These are phyloP conservation scores for Deakozyma indianensis DNA, from an alignment of 805 yeast species.

Conservation along the genomic window DNA sequence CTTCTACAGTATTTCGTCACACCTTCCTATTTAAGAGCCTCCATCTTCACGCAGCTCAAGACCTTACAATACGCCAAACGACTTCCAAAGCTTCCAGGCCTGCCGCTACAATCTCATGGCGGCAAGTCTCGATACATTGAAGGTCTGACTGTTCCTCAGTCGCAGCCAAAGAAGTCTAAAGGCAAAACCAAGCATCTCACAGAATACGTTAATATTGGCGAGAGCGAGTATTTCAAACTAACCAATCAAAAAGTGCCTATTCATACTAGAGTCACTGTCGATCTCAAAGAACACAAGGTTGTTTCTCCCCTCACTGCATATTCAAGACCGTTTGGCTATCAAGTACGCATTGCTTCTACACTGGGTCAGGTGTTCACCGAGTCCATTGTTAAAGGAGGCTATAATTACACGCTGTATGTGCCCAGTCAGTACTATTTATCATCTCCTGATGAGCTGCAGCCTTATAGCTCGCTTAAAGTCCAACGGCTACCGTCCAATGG, in stretches of 20 bases:
- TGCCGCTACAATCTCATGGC: constrained; percentile 53
- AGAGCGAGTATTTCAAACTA: constrained; percentile 41
- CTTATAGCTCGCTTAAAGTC: not conserved
- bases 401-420: constrained; percentile 49
- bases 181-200: constrained; percentile 34
- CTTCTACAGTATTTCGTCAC: constrained; percentile 71
- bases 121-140: constrained; percentile 37
- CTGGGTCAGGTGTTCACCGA: constrained; percentile 61
- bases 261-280: constrained; percentile 71
- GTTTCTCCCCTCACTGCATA: constrained; percentile 65
- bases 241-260: constrained; percentile 50
- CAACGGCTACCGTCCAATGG: not conserved
- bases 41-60: constrained; percentile 36
- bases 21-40: constrained; percentile 62
- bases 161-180: constrained; percentile 12
- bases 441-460: constrained; percentile 2
- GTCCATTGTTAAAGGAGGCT: constrained; percentile 50
- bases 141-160: constrained; percentile 37
- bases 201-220: constrained; percentile 66
- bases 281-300: constrained; percentile 41
- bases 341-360: constrained; percentile 49
- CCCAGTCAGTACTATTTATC: constrained; percentile 47
- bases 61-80: constrained; percentile 46
- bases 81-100: constrained; percentile 54
- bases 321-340: constrained; percentile 46